Conservation (phyloP, 805 yeast genomes). For the Wickerhamomyces strasburgensis region DNA sequence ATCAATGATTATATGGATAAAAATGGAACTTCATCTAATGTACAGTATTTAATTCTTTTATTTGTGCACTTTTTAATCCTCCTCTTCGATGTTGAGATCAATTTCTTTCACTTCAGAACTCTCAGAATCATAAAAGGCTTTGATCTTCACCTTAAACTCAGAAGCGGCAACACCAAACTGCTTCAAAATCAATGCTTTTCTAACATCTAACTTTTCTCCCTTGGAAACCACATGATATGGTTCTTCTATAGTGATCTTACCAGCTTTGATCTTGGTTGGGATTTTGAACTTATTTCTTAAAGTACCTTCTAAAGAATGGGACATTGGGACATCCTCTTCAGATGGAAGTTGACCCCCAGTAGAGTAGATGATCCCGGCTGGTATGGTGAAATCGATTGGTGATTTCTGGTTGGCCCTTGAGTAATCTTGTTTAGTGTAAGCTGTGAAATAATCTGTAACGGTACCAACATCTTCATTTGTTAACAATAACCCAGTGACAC, state of each 20-base stretch:
- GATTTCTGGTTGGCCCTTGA: slow-evolving; percentile 85
- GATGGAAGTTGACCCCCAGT: slow-evolving; percentile 88
- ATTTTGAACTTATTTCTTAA: slow-evolving; percentile 83
- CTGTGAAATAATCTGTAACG: slow-evolving; percentile 82
- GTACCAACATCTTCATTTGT: slow-evolving; percentile 85
- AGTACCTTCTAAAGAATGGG: slow-evolving; percentile 92
- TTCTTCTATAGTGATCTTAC: slow-evolving; percentile 73
- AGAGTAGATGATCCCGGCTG: slow-evolving; percentile 87
- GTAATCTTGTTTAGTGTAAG: slow-evolving; percentile 75
- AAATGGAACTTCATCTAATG: slow-evolving; percentile 7
- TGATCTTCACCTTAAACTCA: slow-evolving; percentile 75
- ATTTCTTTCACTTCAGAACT: slow-evolving; percentile 28
- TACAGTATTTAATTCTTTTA: slow-evolving; percentile 4
- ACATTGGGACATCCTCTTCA: slow-evolving; percentile 95
- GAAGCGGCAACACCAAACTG: slow-evolving; percentile 95
- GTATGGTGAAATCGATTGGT: slow-evolving; percentile 79
- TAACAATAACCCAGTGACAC: slow-evolving; percentile 83
- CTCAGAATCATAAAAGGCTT: slow-evolving; percentile 76
- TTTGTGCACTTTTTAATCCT: slow-evolving; percentile 8
- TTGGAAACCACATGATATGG: slow-evolving; percentile 76
- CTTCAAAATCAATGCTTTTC: slow-evolving; percentile 86
- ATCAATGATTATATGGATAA: neutral
- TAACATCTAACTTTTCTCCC: slow-evolving; percentile 80
- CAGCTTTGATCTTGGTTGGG: slow-evolving; percentile 86
- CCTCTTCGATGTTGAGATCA: slow-evolving; percentile 30